Percentiles rank a stretch among this genome's conserved stretches.
Conservation (phyloP, 2,329 filamentous ascomycete genomes). For the Penicillium nordicum region DNA sequence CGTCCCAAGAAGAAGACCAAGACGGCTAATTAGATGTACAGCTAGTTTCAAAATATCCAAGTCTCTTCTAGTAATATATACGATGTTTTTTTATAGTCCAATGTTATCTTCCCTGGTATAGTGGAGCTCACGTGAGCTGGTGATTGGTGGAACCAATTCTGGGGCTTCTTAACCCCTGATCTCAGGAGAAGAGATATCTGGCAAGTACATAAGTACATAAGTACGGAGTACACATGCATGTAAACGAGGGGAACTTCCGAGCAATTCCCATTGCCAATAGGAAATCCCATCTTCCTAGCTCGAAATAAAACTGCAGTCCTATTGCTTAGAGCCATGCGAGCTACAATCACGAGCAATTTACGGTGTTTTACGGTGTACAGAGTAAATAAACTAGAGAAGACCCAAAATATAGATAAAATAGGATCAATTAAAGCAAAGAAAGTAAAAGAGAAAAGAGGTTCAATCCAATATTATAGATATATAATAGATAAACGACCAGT, state of each 20-base stretch:
- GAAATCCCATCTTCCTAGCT: neutral
- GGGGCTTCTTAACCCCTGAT: slow-evolving; percentile 20
- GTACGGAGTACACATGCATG: neutral
- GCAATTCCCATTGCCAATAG: neutral
- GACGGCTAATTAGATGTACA: slow-evolving; percentile 35
- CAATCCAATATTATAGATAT: neutral
- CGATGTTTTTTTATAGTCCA: neutral
- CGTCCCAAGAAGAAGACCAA: slow-evolving; percentile 65
- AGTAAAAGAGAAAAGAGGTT: neutral
- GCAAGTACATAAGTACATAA: neutral
- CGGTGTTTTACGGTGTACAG: neutral
- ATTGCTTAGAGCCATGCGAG: neutral
- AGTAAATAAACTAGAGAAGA: neutral
- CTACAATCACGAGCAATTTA: neutral
- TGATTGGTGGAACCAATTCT: slow-evolving; percentile 2
- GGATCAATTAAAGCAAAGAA: neutral
- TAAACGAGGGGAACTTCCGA: neutral
- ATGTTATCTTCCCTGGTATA: slow-evolving; percentile 7
- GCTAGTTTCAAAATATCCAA: slow-evolving; percentile 9
- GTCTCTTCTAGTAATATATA: neutral
- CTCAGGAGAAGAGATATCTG: slow-evolving; percentile 11
- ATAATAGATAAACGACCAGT: neutral
- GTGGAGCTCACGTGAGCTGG: slow-evolving; percentile 21
- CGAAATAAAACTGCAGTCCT: neutral
- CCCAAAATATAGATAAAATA: neutral